phyloP scores from a whole-genome alignment of 768 basidiomycete species.

The Hortiboletus campestris region DNA sequence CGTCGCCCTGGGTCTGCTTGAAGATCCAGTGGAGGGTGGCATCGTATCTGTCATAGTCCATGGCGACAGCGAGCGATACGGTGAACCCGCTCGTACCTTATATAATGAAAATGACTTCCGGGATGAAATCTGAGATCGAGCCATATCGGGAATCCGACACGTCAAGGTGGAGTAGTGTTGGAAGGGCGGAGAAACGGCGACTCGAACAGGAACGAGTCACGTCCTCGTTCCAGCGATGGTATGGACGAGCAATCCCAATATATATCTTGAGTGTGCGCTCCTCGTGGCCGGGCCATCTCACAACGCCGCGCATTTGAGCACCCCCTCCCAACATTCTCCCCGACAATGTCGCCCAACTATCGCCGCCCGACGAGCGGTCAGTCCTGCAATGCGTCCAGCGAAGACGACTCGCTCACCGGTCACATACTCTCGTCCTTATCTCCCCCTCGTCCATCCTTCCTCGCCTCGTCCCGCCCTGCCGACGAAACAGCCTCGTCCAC shows the following conservation, averaged over 20 bases:
- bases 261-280: not conserved
- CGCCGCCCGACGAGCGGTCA: constrained; percentile 13
- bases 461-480: constrained; percentile 19
- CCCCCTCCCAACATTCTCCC: not conserved
- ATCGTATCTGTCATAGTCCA: constrained; percentile 37
- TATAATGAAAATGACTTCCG: not conserved
- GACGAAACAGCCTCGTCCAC: constrained; percentile 24
- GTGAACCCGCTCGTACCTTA: not conserved
- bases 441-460: constrained; percentile 40
- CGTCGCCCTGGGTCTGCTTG: constrained; percentile 43
- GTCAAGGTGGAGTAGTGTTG: not conserved
- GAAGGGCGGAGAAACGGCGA: constrained; percentile 3
- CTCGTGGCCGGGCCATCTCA: too few species aligned
- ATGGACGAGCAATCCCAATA: not conserved
- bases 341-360: constrained; percentile 14
- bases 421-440: constrained; percentile 21
- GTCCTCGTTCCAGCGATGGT: constrained; percentile 4
- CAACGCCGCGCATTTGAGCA: constrained; percentile 8
- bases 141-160: constrained; percentile 1
- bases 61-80: constrained; percentile 9
- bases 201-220: not conserved
- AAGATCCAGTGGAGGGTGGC: constrained; percentile 29
- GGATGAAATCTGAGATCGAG: constrained; percentile 15
- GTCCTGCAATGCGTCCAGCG: constrained; percentile 22
- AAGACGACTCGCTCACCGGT: constrained; percentile 25